Conservation (phyloP, 1,139 yeast species). For the Debaryomyces coudertii region DNA sequence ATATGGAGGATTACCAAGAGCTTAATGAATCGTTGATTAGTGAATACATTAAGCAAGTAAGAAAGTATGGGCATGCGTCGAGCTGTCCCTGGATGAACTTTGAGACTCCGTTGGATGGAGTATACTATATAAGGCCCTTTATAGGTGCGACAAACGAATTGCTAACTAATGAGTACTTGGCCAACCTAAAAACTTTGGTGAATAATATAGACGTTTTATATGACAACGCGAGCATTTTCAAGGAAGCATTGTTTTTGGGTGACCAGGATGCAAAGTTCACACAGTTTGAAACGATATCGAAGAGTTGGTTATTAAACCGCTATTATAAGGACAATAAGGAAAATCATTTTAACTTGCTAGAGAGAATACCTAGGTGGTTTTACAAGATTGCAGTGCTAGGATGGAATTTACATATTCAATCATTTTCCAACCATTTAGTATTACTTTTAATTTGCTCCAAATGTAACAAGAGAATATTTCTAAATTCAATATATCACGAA, state of each 20-base stretch:
- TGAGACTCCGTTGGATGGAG: slow-evolving; percentile 38
- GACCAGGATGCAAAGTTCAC: slow-evolving; percentile 11
- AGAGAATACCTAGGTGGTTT: slow-evolving; percentile 34
- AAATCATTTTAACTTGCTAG: slow-evolving; percentile 28
- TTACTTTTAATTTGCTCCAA: slow-evolving; percentile 38
- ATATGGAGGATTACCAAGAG: slow-evolving; percentile 25
- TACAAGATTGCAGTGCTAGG: slow-evolving; percentile 40
- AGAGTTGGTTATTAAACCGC: slow-evolving; percentile 32
- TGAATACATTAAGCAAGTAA: slow-evolving; percentile 30
- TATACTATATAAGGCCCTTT: slow-evolving; percentile 42
- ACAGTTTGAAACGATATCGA: slow-evolving; percentile 29
- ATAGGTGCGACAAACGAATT: slow-evolving; percentile 34
- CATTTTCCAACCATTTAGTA: slow-evolving; percentile 30
- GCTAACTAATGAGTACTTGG: slow-evolving; percentile 32
- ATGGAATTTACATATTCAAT: slow-evolving; percentile 41
- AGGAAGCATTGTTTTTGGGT: slow-evolving; percentile 14
- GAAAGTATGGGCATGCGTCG: slow-evolving; percentile 29
- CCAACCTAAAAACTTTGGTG: slow-evolving; percentile 30
- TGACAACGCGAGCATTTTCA: slow-evolving; percentile 18
- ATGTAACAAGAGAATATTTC: slow-evolving; percentile 41
- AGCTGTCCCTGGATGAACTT: slow-evolving; percentile 44
- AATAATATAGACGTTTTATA: slow-evolving; percentile 28
- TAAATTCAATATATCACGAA: slow-evolving; percentile 20
- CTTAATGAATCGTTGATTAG: slow-evolving; percentile 28
- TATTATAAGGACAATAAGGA: slow-evolving; percentile 40